These are phyloP conservation scores for Agrostemma githago DNA, from an alignment of 148 eudicot species.

Conservation along the genomic window DNA sequence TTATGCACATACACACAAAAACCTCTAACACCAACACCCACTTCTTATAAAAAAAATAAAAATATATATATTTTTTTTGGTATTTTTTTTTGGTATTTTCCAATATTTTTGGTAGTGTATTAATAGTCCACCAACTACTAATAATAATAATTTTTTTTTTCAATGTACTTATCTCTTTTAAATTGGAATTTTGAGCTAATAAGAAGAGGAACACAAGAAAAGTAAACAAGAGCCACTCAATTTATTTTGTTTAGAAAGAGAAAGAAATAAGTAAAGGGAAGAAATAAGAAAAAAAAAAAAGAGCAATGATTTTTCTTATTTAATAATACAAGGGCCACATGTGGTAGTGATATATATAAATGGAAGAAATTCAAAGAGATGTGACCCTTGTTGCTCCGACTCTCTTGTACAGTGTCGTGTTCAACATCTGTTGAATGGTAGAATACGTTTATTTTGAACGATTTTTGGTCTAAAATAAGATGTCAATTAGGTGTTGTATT, in stretches of 20 bases:
- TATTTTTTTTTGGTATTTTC: neutral
- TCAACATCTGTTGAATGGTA: no score
- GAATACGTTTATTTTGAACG: no score
- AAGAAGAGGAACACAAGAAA: slow-evolving; percentile 17
- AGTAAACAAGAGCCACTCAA: slow-evolving; percentile 15
- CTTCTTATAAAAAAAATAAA: neutral
- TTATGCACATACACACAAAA: slow-evolving; percentile 10
- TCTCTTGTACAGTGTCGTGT: no score
- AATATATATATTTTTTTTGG: slow-evolving; percentile 5
- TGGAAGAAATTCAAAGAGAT: slow-evolving; percentile 10
- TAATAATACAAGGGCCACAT: slow-evolving; percentile 23
- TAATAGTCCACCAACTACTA: slow-evolving; percentile 14
- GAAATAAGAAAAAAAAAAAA: neutral
- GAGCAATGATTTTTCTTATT: slow-evolving; percentile 19
- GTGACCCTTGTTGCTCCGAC: neutral
- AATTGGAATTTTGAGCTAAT: neutral
- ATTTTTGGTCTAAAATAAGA: no score
- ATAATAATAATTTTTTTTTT: neutral
- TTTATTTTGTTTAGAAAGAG: slow-evolving; percentile 6
- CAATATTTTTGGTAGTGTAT: slow-evolving; percentile 18
- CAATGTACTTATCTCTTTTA: slow-evolving; percentile 14
- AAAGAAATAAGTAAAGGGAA: neutral
- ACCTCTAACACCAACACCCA: neutral
- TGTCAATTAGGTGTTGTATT: no score
- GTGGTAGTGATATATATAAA: slow-evolving; percentile 23